phyloP scores from a whole-genome alignment of 2,329 filamentous ascomycete genomes.

The Ophiostoma ulmi region DNA sequence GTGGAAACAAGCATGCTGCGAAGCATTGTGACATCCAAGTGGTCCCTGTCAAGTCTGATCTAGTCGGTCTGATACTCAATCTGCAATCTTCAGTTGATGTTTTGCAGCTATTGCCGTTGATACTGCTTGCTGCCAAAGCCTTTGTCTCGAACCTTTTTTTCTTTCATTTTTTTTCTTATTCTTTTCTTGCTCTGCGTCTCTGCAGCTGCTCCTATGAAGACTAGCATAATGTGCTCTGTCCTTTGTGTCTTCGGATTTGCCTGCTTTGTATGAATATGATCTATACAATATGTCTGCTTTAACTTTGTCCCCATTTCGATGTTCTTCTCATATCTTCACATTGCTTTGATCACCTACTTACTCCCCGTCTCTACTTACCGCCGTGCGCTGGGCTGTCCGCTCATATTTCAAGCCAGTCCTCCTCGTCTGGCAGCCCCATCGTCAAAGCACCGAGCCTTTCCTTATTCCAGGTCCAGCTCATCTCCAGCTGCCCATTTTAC shows the following conservation, averaged over 20 bases:
- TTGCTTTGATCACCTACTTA: background rate
- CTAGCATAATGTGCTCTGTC: no score
- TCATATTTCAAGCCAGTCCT: background rate
- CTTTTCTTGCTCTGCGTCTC: no score
- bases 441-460: background rate
- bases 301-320: background rate
- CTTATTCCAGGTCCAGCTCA: background rate
- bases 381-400: constrained; percentile 2
- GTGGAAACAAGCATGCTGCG: background rate
- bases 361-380: background rate
- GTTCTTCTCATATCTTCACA: background rate
- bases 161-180: no score
- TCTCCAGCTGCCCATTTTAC: background rate
- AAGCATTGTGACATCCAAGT: background rate
- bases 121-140: background rate
- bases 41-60: background rate
- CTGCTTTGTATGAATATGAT: background rate
- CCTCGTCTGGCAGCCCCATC: background rate
- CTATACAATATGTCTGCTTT: background rate
- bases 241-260: no score
- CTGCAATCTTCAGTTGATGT: background rate
- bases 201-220: no score
- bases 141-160: no score
- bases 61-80: background rate
- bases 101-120: background rate